Evolutionary conservation across 441 rosid genomes (phyloP).

Genomic region (Omphalea diandra): DNA sequence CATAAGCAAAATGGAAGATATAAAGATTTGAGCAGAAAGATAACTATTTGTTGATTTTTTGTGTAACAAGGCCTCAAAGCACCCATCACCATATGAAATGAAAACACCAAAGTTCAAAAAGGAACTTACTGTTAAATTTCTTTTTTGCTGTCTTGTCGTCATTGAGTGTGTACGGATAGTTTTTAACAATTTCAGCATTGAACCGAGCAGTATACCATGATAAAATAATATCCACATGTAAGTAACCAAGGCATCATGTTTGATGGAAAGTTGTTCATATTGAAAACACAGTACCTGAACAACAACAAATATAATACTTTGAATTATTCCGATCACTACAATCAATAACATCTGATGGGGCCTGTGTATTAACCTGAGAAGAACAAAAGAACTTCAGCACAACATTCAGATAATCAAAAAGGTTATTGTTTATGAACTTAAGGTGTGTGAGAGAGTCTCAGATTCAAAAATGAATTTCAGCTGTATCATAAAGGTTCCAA

Average conservation of each 20-base stretch:
- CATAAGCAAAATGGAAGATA: not conserved
- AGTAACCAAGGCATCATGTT: conserved; percentile 11
- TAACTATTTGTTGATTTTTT: not conserved
- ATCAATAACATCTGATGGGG: conserved; percentile 57
- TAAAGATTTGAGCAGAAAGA: not conserved
- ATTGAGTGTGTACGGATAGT: conserved; percentile 56
- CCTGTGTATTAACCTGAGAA: conserved; percentile 75
- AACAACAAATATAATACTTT: conserved; percentile 74
- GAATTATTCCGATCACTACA: conserved; percentile 75
- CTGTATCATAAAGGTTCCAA: not conserved
- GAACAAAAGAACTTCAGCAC: conserved; percentile 18
- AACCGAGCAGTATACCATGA: conserved; percentile 78
- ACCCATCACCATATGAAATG: too few species aligned
- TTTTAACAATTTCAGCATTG: conserved; percentile 73
- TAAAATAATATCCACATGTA: conserved; percentile 19
- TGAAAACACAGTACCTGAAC: conserved; percentile 61
- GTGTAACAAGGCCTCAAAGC: not conserved
- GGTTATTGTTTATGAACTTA: not conserved
- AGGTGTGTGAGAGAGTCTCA: not conserved
- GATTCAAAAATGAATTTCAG: not conserved
- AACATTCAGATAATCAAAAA: not conserved
- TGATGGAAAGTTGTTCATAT: conserved; percentile 3
- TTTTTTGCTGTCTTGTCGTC: conserved; percentile 70
- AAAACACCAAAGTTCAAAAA: not conserved
- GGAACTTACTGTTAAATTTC: conserved; percentile 71